Conservation (phyloP, 257 asterid species). For the Thymus quinquecostatus region DNA sequence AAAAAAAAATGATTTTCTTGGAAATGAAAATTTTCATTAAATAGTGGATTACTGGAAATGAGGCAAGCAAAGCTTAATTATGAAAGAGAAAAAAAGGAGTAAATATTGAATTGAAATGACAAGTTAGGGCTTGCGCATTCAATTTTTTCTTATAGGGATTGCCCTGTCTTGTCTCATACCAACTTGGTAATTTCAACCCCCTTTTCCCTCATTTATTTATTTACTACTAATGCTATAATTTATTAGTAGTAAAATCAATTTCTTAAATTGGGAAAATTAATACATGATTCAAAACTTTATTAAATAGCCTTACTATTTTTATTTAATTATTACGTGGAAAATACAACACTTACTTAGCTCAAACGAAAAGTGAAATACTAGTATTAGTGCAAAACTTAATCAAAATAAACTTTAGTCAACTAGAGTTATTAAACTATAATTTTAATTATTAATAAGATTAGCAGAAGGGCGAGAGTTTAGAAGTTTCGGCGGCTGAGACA, state of each 20-base stretch:
- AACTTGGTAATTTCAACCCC: constrained; percentile 11
- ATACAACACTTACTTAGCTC: too few relatives aligned
- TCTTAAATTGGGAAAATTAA: too few relatives aligned
- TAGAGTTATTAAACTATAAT: neutral
- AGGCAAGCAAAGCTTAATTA: constrained; percentile 31
- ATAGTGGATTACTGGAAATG: constrained; percentile 42
- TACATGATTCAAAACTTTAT: neutral
- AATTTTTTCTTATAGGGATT: constrained; percentile 36
- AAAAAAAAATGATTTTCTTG: constrained; percentile 38
- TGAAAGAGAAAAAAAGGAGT: neutral
- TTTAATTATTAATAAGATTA: constrained; percentile 9
- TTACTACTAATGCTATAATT: too few relatives aligned
- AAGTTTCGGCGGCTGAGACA: constrained; percentile 65
- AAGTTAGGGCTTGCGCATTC: constrained; percentile 43
- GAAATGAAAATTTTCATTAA: constrained; percentile 58
- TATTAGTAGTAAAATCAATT: too few relatives aligned
- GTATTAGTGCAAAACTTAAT: too few relatives aligned
- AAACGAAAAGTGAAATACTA: too few relatives aligned
- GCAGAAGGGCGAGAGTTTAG: constrained; percentile 48
- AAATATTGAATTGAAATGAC: constrained; percentile 33
- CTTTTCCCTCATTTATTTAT: neutral
- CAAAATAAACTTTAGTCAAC: neutral
- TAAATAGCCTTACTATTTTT: too few relatives aligned
- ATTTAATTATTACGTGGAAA: too few relatives aligned
- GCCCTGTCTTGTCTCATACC: constrained; percentile 30